These are phyloP conservation scores for Nemania abortiva DNA, from an alignment of 2,329 filamentous ascomycete genomes.

Conservation along the genomic window DNA sequence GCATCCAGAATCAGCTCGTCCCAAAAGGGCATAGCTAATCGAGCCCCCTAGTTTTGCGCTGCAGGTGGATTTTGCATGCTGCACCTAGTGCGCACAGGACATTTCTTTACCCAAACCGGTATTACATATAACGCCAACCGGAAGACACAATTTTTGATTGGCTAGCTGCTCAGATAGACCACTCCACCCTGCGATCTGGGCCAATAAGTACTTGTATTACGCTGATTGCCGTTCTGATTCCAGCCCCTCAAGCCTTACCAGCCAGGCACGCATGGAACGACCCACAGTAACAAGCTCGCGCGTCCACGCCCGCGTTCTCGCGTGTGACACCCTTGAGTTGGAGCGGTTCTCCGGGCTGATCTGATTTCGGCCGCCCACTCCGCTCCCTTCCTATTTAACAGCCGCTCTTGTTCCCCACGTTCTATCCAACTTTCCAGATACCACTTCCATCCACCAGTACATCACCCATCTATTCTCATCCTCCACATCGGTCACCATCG, in stretches of 20 bases:
- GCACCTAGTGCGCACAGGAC: not conserved
- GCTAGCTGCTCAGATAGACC: constrained; percentile 1
- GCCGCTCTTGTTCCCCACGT: constrained; percentile 47
- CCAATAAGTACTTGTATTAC: constrained; percentile 3
- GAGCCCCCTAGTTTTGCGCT: constrained; percentile 21
- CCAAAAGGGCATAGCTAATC: constrained; percentile 25
- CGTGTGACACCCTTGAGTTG: constrained; percentile 7
- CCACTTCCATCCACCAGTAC: constrained; percentile 37
- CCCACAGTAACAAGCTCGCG: constrained; percentile 31
- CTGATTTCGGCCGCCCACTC: constrained; percentile 49
- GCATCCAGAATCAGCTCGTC: constrained; percentile 26
- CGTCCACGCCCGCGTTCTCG: constrained; percentile 24
- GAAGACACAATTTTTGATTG: constrained; percentile 35
- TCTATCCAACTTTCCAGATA: constrained; percentile 42
- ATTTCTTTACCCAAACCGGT: no score
- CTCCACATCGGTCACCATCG: constrained; percentile 41
- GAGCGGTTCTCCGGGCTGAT: constrained; percentile 47
- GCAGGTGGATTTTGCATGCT: constrained; percentile 26
- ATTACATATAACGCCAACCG: no score
- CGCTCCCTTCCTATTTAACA: constrained; percentile 46
- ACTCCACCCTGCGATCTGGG: not conserved
- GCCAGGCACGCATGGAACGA: constrained; percentile 21
- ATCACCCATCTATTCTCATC: constrained; percentile 41
- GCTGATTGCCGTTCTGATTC: constrained; percentile 28
- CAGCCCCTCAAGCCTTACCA: not conserved